Evolutionary conservation across 257 asterid genomes (phyloP).

Genomic region (Sherardia arvensis): DNA sequence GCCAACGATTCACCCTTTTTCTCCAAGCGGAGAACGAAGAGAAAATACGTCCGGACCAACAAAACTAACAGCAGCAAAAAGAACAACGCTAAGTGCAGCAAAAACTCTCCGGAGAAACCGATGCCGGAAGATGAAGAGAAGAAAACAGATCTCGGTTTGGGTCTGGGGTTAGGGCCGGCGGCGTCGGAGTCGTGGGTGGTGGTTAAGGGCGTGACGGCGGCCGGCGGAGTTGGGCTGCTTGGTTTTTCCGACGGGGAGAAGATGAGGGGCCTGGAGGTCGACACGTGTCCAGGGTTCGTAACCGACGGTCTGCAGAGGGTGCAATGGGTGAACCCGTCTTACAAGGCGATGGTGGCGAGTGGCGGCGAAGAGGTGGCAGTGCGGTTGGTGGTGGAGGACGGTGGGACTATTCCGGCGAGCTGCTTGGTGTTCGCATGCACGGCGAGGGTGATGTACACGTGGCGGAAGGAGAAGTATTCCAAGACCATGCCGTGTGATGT

Average conservation of each 20-base stretch:
- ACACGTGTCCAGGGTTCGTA: constrained; percentile 68
- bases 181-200: constrained; percentile 30
- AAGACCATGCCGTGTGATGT: constrained; percentile 71
- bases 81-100: no score
- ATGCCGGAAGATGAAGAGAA: constrained; percentile 15
- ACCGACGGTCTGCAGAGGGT: constrained; percentile 47
- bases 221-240: background rate
- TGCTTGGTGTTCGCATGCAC: constrained; percentile 37
- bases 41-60: constrained; percentile 26
- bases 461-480: constrained; percentile 23
- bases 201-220: constrained; percentile 1
- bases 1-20: background rate
- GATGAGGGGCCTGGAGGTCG: constrained; percentile 35
- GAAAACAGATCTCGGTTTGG: background rate
- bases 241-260: constrained; percentile 41
- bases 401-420: constrained; percentile 31
- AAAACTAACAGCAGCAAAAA: background rate
- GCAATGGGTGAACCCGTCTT: constrained; percentile 57
- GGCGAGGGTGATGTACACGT: background rate
- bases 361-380: constrained; percentile 23
- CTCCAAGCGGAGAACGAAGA: constrained; percentile 22
- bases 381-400: constrained; percentile 37
- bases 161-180: constrained; percentile 21
- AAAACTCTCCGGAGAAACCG: constrained; percentile 12
- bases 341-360: constrained; percentile 28